Percentiles rank a stretch among this genome's conserved stretches.
Evolutionary conservation across 306 rosid species (phyloP).

Genomic region (Vigna radiata): DNA sequence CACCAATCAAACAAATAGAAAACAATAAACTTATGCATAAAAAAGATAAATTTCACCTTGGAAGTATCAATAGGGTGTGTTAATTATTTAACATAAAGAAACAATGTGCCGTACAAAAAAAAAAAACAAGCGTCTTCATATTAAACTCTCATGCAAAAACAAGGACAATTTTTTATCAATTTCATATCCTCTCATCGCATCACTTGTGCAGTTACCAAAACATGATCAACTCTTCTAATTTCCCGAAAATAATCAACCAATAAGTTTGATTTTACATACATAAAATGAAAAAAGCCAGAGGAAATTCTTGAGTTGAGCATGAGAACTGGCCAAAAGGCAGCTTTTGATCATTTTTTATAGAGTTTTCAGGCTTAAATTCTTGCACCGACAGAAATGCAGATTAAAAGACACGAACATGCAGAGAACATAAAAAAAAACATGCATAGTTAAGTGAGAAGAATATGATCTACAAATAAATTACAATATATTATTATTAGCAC

Average conservation of each 20-base stretch:
- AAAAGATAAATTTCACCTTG: not conserved
- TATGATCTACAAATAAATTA: not conserved
- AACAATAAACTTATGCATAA: not conserved
- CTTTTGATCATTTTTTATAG: not conserved
- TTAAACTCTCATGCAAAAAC: constrained; percentile 6
- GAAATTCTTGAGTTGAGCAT: constrained; percentile 5
- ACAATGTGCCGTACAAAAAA: not conserved
- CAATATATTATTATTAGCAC: not conserved
- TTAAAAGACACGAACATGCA: not conserved
- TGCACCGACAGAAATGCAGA: not conserved
- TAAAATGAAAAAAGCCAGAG: not conserved
- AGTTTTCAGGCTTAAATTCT: not conserved
- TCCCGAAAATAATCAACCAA: constrained; percentile 20
- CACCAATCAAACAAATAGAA: constrained; percentile 17
- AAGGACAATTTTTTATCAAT: not conserved
- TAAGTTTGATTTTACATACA: not conserved
- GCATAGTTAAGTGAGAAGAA: not conserved
- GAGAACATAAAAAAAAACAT: not conserved
- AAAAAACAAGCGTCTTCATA: not conserved
- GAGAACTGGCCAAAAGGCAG: not conserved
- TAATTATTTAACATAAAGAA: not conserved
- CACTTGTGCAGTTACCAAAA: constrained; percentile 16
- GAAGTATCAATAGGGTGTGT: not conserved
- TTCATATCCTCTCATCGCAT: not conserved
- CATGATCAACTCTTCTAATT: constrained; percentile 1